Evolutionary conservation across 2,329 filamentous ascomycete species (phyloP), one percentile per base, ranked within the genome.

Genomic region (Amphichorda felina): DNA sequence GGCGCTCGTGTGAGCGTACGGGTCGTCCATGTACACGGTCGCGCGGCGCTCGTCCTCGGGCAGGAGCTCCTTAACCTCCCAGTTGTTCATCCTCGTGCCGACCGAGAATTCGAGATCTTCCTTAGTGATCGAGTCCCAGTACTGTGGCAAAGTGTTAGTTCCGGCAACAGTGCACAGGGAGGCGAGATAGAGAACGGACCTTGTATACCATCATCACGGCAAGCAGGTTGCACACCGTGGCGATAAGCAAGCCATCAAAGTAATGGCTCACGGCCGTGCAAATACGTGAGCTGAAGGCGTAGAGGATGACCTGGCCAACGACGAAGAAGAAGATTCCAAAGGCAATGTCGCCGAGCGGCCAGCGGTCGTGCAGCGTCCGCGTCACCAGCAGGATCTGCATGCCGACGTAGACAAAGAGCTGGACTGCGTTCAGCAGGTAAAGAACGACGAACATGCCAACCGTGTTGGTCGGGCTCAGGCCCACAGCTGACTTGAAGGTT

Each of bases 151-250:
- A 13, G 8, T 25, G 24, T 25, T 8, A n/a, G n/a, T n/a, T 25
- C 8, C 8, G 24, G 8, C 24, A 25, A 25, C 8, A 25, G 24
- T 13, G 24, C 8, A 25, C 8, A 13, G 24, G 13, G 24, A 25
- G 24, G 13, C 24, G 14, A 24, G 18, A 18, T 17, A 33, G 15
- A 28, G 34, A n/a, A 49, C 60, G 36, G 60, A 71, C 86, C 81
- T 98, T 98, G 72, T 98, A 98, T 26, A 98, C 79, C 91, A 96
- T 98, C 91, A 98, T 98, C 41, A 98, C 89, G 10, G 79, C 86
- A 30, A 98, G 66, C 30, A 98, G 63, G 54, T 98, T 98, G 66
- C 87, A 91, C 37, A 89, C 79, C 1, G 89, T 95, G 4, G 87
- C 85, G 52, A 98, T 88, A 64, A 96, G 94, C 33, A 96, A 62